Evolutionary conservation across 2,329 filamentous ascomycete genomes (phyloP), one percentile per base, ranked within the genome.

Genomic region (Pseudopithomyces maydicus): DNA sequence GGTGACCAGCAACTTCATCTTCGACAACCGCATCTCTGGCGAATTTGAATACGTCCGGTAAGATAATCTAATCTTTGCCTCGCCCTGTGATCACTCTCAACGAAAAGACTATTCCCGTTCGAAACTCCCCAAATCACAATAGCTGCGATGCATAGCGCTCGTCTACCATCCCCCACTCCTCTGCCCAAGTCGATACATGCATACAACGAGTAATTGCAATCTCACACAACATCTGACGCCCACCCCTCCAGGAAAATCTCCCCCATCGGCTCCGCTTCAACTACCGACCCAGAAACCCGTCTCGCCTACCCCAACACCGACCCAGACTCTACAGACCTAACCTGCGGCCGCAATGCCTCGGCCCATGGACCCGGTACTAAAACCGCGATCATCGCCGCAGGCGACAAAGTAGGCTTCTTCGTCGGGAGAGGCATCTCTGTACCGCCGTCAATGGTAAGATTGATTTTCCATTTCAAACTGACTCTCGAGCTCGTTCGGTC

Each of bases 321-420:
- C 39, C 53, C 53, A 6, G 22, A 36, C 19, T 56, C 53, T 14
- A 2, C 46, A 7, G 59, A 59, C 45, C 20, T 59, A 3, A 56
- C 53, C 19, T 62, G 59, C 45, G 59, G 59, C 38, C 59, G 51
- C 51, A 62, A 62, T 33, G 53, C 56, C 22, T 52, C 58, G 32
- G 3, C 29, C 8, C 35, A 17, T 12, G 52, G 56, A 42, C 46
- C 50, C n/a, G 39, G 52, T 22, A 22, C 56, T 7, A 59, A 59
- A 26, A 35, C 33, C 15, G 59, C 59, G 7, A 51, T 33, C 2
- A 23, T 59, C 10, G 35, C 50, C 15, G 56, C 59, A 4, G 59
- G 59, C 10, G 50, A 54, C 36, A 52, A 15, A n/a, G 51, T 62
- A 23, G 59, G 59, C 2, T 62, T 62, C 45, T 54, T 44, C n/a